A percentile compares a stretch with the other conserved stretches of the same genome.
Evolutionary conservation across 2,329 filamentous ascomycete species (phyloP).

Genomic region (Aquanectria penicillioides): DNA sequence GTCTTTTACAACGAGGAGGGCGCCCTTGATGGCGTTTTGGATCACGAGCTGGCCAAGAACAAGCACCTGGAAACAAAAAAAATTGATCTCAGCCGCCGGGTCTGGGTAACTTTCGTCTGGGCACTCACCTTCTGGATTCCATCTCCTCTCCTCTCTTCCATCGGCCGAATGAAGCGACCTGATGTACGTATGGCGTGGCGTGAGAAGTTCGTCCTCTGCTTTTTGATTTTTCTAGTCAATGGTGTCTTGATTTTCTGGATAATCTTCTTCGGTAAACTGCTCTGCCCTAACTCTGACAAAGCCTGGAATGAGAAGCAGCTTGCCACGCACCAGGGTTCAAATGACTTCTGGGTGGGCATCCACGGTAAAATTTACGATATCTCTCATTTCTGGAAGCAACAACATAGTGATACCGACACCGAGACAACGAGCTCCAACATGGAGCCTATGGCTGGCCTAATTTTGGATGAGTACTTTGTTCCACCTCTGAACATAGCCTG

Average conservation of each 20-base stretch:
- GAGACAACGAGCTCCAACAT: constrained; percentile 72
- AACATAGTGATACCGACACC: constrained; percentile 80
- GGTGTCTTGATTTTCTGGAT: constrained; percentile 90
- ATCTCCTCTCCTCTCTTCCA: constrained; percentile 77
- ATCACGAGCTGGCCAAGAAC: constrained; percentile 72
- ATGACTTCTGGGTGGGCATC: constrained; percentile 88
- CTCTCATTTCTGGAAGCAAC: constrained; percentile 82
- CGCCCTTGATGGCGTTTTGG: constrained; percentile 62
- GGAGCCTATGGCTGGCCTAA: constrained; percentile 79
- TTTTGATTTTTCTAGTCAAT: constrained; percentile 85
- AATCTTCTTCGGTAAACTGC: constrained; percentile 80
- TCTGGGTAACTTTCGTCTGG: constrained; percentile 89
- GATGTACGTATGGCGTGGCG: constrained; percentile 98
- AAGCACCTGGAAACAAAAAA: constrained; percentile 56
- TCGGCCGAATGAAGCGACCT: constrained; percentile 96
- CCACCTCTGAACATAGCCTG: constrained; percentile 83
- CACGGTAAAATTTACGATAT: constrained; percentile 93
- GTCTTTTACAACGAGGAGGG: constrained; percentile 52
- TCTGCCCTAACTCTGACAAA: constrained; percentile 93
- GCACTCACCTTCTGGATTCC: constrained; percentile 93
- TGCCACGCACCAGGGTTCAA: constrained; percentile 70
- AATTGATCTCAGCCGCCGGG: constrained; percentile 70
- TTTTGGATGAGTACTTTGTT: constrained; percentile 84
- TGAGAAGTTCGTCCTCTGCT: constrained; percentile 87
- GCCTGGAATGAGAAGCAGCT: constrained; percentile 82